Evolutionary conservation across 2,329 filamentous ascomycete genomes (phyloP), one percentile per base, ranked within the genome.

Genomic region (Xylariaceae sp.): DNA sequence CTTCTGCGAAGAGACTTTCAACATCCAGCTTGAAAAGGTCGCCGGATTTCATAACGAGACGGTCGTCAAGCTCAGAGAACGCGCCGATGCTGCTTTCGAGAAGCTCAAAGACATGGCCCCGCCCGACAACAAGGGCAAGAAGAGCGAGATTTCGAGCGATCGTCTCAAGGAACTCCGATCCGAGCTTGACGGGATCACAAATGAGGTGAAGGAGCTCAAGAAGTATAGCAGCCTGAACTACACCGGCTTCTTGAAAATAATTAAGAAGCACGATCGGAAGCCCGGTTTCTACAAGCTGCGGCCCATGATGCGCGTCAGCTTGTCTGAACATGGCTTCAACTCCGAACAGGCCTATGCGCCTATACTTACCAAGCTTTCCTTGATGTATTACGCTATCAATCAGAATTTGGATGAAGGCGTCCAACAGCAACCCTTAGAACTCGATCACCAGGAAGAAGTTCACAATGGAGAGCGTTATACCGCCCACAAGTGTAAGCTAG

Each of bases 261-360:
- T 89, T 42, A 98, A 98, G 81, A 98, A 98, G 71, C 93, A 98
- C 67, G 93, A 98, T 67, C 87, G 93, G 52, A 94, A 91, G 69
- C 79, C 91, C 52, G 90, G 90, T 51, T 78, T 82, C 39, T 97
- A 97, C 72, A 88, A 85, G 63, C 86, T 97, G 53, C 82, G 89
- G 18, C 90, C 93, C 19, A 83, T 97, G 71, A 83, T 97, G 67
- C 87, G 95, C 68, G 85, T 95, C 56, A 86, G 87, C 56, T 69
- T 98, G 56, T 81, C 87, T n/a, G 81, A 89, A 51, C 76, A 90
- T 47, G 89, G 91, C 11, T 95, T 98, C 74, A 95, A 97, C 68
- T 91, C 88, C 44, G 93, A 97, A 64, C 69, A 74, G 52, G 87
- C 88, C 54, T 96, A 96, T 67, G 85, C 88, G 45, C 89, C 91